Evolutionary conservation across 2,329 filamentous ascomycete species (phyloP).

Genomic region (Zasmidium angulare): DNA sequence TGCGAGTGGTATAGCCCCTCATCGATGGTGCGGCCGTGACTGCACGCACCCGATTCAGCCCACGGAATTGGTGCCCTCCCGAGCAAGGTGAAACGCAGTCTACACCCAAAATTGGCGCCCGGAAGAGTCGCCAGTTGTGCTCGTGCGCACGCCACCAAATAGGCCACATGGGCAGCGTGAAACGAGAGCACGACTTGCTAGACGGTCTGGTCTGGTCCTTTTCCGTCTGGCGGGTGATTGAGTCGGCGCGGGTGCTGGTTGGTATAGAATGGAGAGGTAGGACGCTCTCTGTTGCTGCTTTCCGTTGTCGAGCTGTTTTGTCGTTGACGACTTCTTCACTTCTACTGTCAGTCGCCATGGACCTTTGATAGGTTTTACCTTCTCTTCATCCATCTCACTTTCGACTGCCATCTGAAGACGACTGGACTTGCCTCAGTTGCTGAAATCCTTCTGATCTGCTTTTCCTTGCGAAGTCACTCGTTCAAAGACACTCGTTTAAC

Average conservation of each 20-base stretch:
- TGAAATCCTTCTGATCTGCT: not conserved
- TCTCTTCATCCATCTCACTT: not conserved
- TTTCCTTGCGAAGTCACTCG: not conserved
- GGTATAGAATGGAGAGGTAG: not conserved
- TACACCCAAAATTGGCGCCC: not conserved
- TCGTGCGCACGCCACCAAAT: not conserved
- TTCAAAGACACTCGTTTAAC: conserved; percentile 2
- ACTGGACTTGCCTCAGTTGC: not conserved
- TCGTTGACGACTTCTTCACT: not conserved
- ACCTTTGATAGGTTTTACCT: conserved; percentile 21
- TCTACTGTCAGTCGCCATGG: not conserved
- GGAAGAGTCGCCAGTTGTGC: not conserved
- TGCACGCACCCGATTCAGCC: not conserved
- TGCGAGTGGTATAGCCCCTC: not conserved
- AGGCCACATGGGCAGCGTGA: not conserved
- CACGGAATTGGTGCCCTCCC: not conserved
- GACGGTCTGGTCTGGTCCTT: no score
- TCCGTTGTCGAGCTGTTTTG: not conserved
- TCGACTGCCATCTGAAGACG: conserved; percentile 1
- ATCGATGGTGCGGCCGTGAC: not conserved
- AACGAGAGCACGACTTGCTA: not conserved
- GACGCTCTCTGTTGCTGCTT: not conserved
- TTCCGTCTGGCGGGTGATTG: no score
- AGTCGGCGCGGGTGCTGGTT: no score
- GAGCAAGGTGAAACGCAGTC: not conserved